Conservation (phyloP, 805 yeast species). For the Suhomyces prunicola region DNA sequence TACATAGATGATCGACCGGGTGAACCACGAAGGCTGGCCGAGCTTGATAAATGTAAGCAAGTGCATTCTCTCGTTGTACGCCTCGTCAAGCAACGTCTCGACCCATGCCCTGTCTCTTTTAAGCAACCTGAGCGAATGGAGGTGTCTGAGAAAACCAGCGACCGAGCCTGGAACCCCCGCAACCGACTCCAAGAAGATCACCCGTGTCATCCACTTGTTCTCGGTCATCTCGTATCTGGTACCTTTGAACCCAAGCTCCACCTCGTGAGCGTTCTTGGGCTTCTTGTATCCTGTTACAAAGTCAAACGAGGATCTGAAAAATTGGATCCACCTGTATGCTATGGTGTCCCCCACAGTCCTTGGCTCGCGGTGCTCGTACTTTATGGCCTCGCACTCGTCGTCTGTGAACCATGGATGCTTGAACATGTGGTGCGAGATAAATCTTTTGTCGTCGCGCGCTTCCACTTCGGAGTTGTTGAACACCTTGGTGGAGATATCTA, state of each 20-base stretch:
- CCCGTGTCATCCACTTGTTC: conserved; percentile 59
- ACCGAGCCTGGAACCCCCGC: conserved; percentile 84
- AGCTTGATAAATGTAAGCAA: conserved; percentile 63
- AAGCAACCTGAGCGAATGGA: conserved; percentile 59
- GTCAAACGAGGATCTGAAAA: conserved; percentile 54
- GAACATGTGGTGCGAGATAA: conserved; percentile 40
- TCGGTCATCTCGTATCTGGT: conserved; percentile 55
- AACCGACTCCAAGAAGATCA: conserved; percentile 63
- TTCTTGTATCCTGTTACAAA: conserved; percentile 62
- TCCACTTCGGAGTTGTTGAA: conserved; percentile 15
- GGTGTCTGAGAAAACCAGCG: conserved; percentile 68
- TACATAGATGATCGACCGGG: conserved; percentile 49
- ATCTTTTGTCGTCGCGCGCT: conserved; percentile 30
- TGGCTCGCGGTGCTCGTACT: conserved; percentile 53
- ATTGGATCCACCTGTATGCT: conserved; percentile 46
- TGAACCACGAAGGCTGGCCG: conserved; percentile 59
- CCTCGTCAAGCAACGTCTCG: conserved; percentile 70
- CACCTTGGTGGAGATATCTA: conserved; percentile 27
- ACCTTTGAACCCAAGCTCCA: conserved; percentile 27
- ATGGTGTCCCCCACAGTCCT: conserved; percentile 45
- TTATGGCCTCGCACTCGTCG: conserved; percentile 36
- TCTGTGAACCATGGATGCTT: conserved; percentile 32
- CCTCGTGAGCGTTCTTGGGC: conserved; percentile 37
- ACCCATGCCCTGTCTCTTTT: conserved; percentile 72
- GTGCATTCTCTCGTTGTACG: conserved; percentile 78